phyloP scores from a whole-genome alignment of 2,329 filamentous ascomycete genomes.

The Penicillium polonicum region DNA sequence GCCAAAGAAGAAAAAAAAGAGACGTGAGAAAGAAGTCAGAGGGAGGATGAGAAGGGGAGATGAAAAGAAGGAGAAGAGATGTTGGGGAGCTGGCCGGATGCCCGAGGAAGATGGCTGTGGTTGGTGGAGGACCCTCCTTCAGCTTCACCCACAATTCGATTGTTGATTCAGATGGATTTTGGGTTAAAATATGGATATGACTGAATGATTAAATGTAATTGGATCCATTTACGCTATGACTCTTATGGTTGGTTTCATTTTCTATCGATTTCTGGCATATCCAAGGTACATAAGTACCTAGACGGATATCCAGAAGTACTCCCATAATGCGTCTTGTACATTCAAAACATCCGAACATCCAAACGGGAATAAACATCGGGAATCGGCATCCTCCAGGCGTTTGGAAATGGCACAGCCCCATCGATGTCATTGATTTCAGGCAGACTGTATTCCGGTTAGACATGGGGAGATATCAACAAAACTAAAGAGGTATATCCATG shows the following conservation, averaged over 20 bases:
- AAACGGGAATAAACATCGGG: neutral
- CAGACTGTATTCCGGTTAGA: neutral
- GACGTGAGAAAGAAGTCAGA: slow-evolving; percentile 25
- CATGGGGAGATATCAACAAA: neutral
- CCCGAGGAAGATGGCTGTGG: slow-evolving; percentile 22
- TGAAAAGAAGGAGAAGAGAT: slow-evolving; percentile 22
- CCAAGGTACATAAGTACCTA: neutral
- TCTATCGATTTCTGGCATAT: neutral
- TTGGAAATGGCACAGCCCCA: slow-evolving; percentile 20
- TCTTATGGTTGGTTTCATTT: neutral
- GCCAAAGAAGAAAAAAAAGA: slow-evolving; percentile 21
- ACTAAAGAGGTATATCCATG: neutral
- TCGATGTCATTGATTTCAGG: neutral
- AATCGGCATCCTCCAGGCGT: slow-evolving; percentile 1
- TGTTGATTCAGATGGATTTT: slow-evolving; percentile 10
- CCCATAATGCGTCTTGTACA: neutral
- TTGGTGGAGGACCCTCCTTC: slow-evolving; percentile 24
- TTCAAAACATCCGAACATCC: neutral
- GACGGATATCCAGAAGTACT: neutral
- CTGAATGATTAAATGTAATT: neutral
- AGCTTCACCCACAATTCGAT: slow-evolving; percentile 26
- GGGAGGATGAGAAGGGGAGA: slow-evolving; percentile 25
- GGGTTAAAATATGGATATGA: neutral
- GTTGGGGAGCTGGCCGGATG: slow-evolving; percentile 24
- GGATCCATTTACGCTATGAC: neutral